Base-by-base conservation (phyloP, 345 rosid genomes). In the Acer yangbiense region DNA sequence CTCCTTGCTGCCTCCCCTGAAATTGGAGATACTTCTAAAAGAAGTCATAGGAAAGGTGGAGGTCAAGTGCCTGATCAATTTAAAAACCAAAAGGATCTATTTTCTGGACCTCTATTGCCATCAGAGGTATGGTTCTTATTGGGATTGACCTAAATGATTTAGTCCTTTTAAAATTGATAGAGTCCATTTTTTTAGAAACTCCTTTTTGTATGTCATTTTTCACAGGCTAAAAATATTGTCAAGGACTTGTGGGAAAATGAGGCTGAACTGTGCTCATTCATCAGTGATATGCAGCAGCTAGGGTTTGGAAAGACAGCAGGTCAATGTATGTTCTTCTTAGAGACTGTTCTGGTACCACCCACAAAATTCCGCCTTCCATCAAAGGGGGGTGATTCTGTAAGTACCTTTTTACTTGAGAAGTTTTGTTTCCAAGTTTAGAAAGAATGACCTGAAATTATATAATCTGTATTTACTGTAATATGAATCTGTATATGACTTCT, bases 331-430 rank as follows among this genome's bases (percentile, higher is more conserved):
- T 96, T 92, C 81, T 94, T 96, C 83, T 77, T 96, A 76, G 94
- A 90, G 76, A 85, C 89, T 70, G 72, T 96, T 85, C 88, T 94
- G 66, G 98, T 94, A 58, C 92, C 97, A 79, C 98, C 99, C 55
- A 91, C 82, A 79, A 96, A 90, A 84, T 96, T 96, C 75, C 91
- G 98, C 60, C 92, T 97, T 5, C 95, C 97, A 6, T 81, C 98
- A 39, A 90, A 88, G 83, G 97, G 97, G 44, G 95, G 95, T 54
- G 97, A 91, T 84, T 85, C 92, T 63, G 99, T 96, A 88, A 91
- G 98, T 91, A 52, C 65, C 77, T 76, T 20, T 14, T 64, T 32
- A 70, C 64, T 71, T 68, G 67, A 57, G 60, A 52, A 50, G 9
- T 41, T 20, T 32, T 60, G 11, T 32, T 9, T n/a, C 3, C 4